phyloP scores from a whole-genome alignment of 2,329 filamentous ascomycete species.

The Fusarium albidum region DNA sequence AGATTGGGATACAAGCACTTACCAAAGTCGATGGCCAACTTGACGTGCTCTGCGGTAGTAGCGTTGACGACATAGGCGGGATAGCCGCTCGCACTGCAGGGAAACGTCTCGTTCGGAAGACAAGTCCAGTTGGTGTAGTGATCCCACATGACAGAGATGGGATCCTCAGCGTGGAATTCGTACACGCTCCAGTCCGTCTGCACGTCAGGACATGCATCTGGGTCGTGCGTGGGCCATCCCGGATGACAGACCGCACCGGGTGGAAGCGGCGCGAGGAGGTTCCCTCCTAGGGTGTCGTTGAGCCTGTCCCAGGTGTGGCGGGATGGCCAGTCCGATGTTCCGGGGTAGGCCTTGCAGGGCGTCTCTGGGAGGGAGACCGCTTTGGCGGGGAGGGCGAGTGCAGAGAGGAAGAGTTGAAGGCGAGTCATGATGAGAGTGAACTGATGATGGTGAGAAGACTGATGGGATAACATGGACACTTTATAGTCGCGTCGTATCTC shows the following conservation, averaged over 20 bases:
- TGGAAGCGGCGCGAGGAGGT: conserved; percentile 52
- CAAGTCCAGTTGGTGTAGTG: conserved; percentile 61
- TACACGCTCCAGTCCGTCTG: conserved; percentile 39
- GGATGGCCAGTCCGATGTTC: conserved; percentile 57
- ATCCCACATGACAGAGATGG: conserved; percentile 46
- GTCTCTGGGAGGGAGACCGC: conserved; percentile 2
- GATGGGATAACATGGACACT: background rate
- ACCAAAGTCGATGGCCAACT: conserved; percentile 54
- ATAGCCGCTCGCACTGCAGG: conserved; percentile 47
- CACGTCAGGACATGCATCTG: conserved; percentile 41
- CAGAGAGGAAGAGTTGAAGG: conserved; percentile 8
- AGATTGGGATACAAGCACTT: background rate
- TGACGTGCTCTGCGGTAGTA: conserved; percentile 44
- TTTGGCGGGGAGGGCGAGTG: background rate
- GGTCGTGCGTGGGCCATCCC: conserved; percentile 36
- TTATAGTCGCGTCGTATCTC: conserved; percentile 12
- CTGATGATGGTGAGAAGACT: background rate
- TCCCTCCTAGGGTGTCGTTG: conserved; percentile 53
- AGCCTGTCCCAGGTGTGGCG: conserved; percentile 53
- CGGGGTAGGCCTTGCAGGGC: conserved; percentile 58
- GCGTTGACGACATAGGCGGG: conserved; percentile 49
- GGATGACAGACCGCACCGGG: conserved; percentile 44
- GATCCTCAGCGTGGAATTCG: conserved; percentile 41
- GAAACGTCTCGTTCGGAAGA: conserved; percentile 49
- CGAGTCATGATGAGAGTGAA: conserved; percentile 21